These are phyloP conservation scores for Hevea brasiliensis DNA, from an alignment of 345 rosid species.

Conservation along the genomic window DNA sequence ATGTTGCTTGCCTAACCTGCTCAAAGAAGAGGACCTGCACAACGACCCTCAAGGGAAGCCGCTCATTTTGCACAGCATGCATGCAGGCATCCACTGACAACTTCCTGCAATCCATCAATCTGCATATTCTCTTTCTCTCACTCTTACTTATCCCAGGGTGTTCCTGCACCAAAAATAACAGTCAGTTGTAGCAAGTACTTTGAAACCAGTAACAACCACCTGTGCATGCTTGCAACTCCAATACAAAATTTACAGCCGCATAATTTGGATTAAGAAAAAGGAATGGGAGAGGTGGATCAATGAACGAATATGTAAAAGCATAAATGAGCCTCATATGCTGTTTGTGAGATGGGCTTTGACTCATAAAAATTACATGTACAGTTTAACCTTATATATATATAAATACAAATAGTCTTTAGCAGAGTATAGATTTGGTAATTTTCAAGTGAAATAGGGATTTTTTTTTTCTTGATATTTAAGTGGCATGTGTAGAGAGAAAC, in stretches of 20 bases:
- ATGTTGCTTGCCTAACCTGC: slow-evolving; percentile 32
- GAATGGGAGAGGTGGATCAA: no score
- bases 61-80: slow-evolving; percentile 39
- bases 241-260: background rate
- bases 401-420: background rate
- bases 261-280: background rate
- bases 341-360: background rate
- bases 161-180: slow-evolving; percentile 23
- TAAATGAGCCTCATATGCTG: no score
- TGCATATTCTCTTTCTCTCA: slow-evolving; percentile 36
- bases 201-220: background rate
- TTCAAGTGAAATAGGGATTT: background rate
- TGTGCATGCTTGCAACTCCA: background rate
- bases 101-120: slow-evolving; percentile 38
- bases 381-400: no score
- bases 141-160: slow-evolving; percentile 38
- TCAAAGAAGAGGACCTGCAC: slow-evolving; percentile 41
- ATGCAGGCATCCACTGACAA: slow-evolving; percentile 31
- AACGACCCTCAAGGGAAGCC: slow-evolving; percentile 34
- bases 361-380: background rate
- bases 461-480: background rate
- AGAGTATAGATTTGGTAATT: no score
- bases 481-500: background rate
- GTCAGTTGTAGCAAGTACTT: background rate
- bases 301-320: no score